Evolutionary conservation across 306 rosid species (phyloP).

Genomic region (Vicia faba): DNA sequence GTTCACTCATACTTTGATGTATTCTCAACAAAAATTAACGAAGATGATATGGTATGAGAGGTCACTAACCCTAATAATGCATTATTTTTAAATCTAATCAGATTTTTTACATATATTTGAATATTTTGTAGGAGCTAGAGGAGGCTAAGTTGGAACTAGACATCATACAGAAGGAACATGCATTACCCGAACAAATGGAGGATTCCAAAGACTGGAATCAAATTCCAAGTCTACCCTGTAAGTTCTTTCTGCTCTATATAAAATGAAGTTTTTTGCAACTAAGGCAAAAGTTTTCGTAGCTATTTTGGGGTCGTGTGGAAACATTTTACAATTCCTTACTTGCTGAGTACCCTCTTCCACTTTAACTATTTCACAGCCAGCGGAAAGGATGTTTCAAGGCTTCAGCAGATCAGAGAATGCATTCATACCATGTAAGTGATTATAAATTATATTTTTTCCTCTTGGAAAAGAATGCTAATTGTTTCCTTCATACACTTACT

Average conservation of each 20-base stretch:
- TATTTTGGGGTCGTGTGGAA: constrained; percentile 22
- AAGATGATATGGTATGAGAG: constrained; percentile 65
- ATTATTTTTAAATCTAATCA: constrained; percentile 13
- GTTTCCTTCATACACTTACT: constrained; percentile 19
- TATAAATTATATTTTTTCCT: constrained; percentile 20
- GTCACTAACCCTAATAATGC: constrained; percentile 35
- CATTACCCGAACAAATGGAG: constrained; percentile 41
- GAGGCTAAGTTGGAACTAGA: constrained; percentile 91
- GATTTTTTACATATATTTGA: constrained; percentile 34
- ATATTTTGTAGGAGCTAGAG: constrained; percentile 69
- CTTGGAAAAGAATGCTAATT: constrained; percentile 19
- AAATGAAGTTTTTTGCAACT: neutral
- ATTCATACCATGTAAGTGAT: constrained; percentile 75
- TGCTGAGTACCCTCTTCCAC: neutral
- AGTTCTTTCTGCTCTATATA: constrained; percentile 32
- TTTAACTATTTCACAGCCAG: constrained; percentile 51
- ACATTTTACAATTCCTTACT: constrained; percentile 15
- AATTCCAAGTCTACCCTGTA: constrained; percentile 51
- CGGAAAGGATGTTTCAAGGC: constrained; percentile 58
- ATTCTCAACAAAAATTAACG: constrained; percentile 66
- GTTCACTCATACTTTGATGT: constrained; percentile 77
- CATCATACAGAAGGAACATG: constrained; percentile 63
- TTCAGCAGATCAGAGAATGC: constrained; percentile 71
- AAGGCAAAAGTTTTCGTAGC: constrained; percentile 4
- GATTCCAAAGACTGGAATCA: constrained; percentile 48